These are phyloP conservation scores for Herpetospermum pedunculosum DNA, from an alignment of 306 rosid species.

Conservation along the genomic window DNA sequence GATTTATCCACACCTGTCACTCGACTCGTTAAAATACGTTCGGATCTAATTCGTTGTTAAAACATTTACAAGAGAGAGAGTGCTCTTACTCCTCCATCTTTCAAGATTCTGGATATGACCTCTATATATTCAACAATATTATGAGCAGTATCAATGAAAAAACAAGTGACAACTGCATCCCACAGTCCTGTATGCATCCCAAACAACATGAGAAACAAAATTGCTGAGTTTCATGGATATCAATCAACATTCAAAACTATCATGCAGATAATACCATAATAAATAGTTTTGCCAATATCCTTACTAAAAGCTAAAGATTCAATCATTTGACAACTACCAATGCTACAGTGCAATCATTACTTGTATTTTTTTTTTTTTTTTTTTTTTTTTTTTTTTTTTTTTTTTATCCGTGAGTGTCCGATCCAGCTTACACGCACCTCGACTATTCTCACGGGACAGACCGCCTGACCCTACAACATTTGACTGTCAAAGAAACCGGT, in stretches of 20 bases:
- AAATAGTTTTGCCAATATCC: not conserved
- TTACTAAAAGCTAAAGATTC: not conserved
- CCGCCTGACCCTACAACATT: too few relatives aligned
- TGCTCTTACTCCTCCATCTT: conserved; percentile 89
- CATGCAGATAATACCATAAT: not conserved
- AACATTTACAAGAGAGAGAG: not conserved
- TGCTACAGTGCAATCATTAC: too few relatives aligned
- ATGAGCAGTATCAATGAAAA: conserved; percentile 93
- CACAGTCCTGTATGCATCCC: conserved; percentile 57
- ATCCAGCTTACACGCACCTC: too few relatives aligned
- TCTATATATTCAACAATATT: conserved; percentile 81
- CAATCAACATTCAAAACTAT: not conserved
- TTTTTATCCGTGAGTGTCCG: too few relatives aligned
- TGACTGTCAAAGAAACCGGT: too few relatives aligned
- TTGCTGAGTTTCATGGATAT: not conserved
- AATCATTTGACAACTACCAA: not conserved
- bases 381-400: too few relatives aligned
- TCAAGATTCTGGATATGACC: conserved; percentile 70
- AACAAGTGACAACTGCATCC: conserved; percentile 96
- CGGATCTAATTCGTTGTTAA: not conserved
- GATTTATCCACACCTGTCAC: conserved; percentile 91
- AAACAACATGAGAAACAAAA: conserved; percentile 22
- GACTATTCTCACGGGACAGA: too few relatives aligned
- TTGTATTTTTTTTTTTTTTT: too few relatives aligned
- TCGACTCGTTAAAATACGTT: not conserved